Evolutionary conservation across 2,329 filamentous ascomycete genomes (phyloP), one percentile per base, ranked within the genome.

Genomic region (Endothia cerciana): DNA sequence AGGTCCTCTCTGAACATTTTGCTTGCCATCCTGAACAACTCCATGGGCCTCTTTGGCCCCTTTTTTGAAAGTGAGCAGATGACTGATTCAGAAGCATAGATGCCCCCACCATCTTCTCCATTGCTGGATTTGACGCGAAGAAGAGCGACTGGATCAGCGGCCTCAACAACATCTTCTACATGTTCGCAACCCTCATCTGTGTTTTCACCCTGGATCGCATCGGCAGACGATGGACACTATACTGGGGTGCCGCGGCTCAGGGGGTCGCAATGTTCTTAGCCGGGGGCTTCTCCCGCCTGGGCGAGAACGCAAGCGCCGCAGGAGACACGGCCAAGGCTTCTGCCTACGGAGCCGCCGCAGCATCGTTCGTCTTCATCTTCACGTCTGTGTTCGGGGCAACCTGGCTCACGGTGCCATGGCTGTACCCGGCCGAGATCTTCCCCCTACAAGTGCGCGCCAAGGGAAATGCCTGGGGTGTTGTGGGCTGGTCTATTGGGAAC

Each of bases 401-500:
- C 0, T 89, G 86, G 86, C 72, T 88, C 3, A 86, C 83, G 0
- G 82, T 85, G 0, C 81, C 82, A 0, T 87, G 86, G 86, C 76
- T 91, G 0, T 90, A 90, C 64, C 88, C 88, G 0, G 88, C 90
- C 1, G 90, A 93, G 73, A 92, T 92, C 64, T 93, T 91, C 71
- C 89, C 90, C 0, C 77, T 92, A 0, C 84, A 89, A 67, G 84
- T 92, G 0, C 84, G 91, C 28, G 90, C 91, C 1, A 89, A 90
- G 70, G 91, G 90, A 6, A 93, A 92, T 67, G 89, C 90, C 0
- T 92, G 87, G 84, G 90, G 91, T 25, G 90, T 93, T 0, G 85
- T 92, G 0, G 90, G 91, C 0, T 93, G 90, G 91, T 86, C 83
- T 17, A 91, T 93, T 60, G 90, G 91, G 0, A 92, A 92, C 69